Percentiles rank a stretch among this genome's conserved stretches.
Conservation (phyloP, 805 yeast genomes). For the Candida argentea region DNA sequence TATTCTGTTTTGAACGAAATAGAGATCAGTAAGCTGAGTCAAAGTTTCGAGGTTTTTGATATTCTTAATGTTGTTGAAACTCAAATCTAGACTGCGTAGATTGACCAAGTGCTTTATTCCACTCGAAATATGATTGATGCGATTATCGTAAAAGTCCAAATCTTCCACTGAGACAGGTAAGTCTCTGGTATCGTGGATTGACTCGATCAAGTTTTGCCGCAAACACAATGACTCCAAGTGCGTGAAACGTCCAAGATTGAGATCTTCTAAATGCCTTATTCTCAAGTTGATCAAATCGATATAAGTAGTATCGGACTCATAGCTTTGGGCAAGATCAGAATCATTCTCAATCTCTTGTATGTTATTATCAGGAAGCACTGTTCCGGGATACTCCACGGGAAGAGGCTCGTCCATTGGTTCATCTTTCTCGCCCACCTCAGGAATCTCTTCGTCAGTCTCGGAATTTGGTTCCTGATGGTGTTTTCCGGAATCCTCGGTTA, state of each 20-base stretch:
- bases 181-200: slow-evolving; percentile 45
- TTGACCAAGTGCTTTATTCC: slow-evolving; percentile 50
- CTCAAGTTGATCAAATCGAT: slow-evolving; percentile 65
- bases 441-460: slow-evolving; percentile 19
- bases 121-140: slow-evolving; percentile 77
- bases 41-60: slow-evolving; percentile 68
- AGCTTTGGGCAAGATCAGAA: slow-evolving; percentile 47
- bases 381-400: slow-evolving; percentile 35
- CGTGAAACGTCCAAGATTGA: slow-evolving; percentile 47
- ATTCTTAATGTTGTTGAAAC: slow-evolving; percentile 82
- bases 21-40: slow-evolving; percentile 54
- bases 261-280: slow-evolving; percentile 50
- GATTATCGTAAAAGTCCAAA: slow-evolving; percentile 84
- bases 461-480: too few relatives aligned
- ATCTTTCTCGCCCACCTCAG: slow-evolving; percentile 12
- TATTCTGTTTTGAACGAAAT: slow-evolving; percentile 84
- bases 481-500: too few relatives aligned
- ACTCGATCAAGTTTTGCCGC: slow-evolving; percentile 73
- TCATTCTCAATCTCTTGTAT: slow-evolving; percentile 60
- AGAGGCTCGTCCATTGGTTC: slow-evolving; percentile 19
- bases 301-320: slow-evolving; percentile 46
- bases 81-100: slow-evolving; percentile 60
- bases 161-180: slow-evolving; percentile 63
- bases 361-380: slow-evolving; percentile 32
- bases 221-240: slow-evolving; percentile 55